Base-by-base conservation (phyloP, 129 eudicot species). In the Helichrysum umbraculigerum region DNA sequence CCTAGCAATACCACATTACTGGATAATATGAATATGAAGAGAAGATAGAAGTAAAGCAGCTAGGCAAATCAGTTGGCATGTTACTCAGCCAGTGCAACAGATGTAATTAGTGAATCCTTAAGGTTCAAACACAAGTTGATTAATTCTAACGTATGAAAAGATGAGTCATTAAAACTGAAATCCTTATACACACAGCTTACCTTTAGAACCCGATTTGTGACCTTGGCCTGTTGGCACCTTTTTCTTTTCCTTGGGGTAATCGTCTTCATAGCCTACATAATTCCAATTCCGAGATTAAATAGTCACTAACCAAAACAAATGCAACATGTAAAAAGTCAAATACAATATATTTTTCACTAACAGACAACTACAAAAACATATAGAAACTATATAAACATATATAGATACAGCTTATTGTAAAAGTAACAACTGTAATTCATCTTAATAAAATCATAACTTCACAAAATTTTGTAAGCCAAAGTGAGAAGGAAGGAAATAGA, bases 241-340 rank as follows among this genome's bases (percentile, higher is more conserved):
- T 25, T 65, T 81, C 78, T 83, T 89, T 61, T 71, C 72, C 68
- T 85, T 90, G 0, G 92, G 96, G 72, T 81, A 77, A 79, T 87
- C 87, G 74, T 90, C 85, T 66, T 87, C 88, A 71, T 76, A 90
- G 17, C 87, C 96, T 89, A 66, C 72, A 81, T 69, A 19, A 69
- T 41, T 73, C 65, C 68, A 73, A 52, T 28, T 16, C 68, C 33
- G 60, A 68, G 28, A 34, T 63, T 16, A 77, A 42, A 5, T 32
- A 50, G 32, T 30, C 32, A 30, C 3, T 29, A 74, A 14, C 35
- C 63, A 28, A 28, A 62, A 7, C 57, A 54, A 16, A 14, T 11
- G 41, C 28, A 57, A 71, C 41, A 35, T 28, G 15, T 50, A 15
- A 20, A 14, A 34, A 21, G 52, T 16, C 15, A 33, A 32, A 32